Evolutionary conservation across 192 early-diverging fungal genomes (phyloP).

Genomic region (Entomortierella beljakovae): DNA sequence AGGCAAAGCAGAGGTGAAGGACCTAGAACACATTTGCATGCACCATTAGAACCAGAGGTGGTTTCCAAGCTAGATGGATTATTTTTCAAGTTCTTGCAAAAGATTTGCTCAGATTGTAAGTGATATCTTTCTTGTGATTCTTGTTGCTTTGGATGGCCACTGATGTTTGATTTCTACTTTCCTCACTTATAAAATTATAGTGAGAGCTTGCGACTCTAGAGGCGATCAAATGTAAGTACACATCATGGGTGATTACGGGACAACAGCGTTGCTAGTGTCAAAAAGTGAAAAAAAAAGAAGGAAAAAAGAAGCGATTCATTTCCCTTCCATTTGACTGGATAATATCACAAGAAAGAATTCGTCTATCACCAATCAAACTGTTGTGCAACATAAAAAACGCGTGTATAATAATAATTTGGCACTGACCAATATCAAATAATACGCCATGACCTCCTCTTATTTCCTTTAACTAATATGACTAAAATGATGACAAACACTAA

Average conservation of each 20-base stretch:
- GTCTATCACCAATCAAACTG: too few relatives aligned
- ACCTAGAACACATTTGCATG: conserved; percentile 55
- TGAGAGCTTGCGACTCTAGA: conserved; percentile 70
- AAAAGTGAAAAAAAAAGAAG: neutral
- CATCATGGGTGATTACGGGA: neutral
- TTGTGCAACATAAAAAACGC: too few relatives aligned
- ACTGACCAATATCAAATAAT: too few relatives aligned
- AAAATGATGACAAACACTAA: too few relatives aligned
- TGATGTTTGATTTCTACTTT: neutral
- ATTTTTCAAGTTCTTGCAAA: conserved; percentile 74
- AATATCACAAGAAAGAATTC: too few relatives aligned
- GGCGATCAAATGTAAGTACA: conserved; percentile 76
- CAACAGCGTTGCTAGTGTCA: too few relatives aligned
- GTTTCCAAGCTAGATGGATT: conserved; percentile 69
- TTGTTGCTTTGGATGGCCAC: neutral
- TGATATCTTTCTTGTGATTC: conserved; percentile 8
- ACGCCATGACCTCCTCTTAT: too few relatives aligned
- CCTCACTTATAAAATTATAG: conserved; percentile 49
- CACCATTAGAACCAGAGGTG: conserved; percentile 58
- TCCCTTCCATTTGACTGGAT: too few relatives aligned
- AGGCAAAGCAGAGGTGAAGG: neutral
- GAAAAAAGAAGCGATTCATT: neutral
- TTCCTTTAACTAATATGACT: too few relatives aligned
- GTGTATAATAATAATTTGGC: too few relatives aligned
- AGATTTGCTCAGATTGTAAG: conserved; percentile 76